Percentiles rank a stretch among this genome's conserved stretches.
phyloP scores from a whole-genome alignment of 768 basidiomycete genomes.

The Lactarius evosmus region DNA sequence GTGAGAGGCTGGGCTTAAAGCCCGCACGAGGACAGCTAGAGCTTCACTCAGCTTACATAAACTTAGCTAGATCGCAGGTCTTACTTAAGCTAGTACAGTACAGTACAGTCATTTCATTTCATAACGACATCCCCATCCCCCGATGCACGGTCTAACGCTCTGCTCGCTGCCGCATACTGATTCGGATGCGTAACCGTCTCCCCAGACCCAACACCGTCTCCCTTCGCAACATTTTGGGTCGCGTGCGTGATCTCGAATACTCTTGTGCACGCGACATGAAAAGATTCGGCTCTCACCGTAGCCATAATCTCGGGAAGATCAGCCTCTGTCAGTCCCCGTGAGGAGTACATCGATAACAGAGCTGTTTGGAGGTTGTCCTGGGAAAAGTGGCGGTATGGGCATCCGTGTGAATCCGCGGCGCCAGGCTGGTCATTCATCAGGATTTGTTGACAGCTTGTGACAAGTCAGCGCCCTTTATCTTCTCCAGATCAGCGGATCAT shows the following conservation, averaged over 20 bases:
- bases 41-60: conserved; percentile 14
- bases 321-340: conserved; percentile 56
- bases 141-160: conserved; percentile 54
- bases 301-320: conserved; percentile 83
- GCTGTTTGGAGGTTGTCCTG: conserved; percentile 77
- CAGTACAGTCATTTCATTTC: conserved; percentile 20
- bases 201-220: conserved; percentile 81
- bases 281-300: conserved; percentile 75
- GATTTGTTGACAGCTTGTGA: conserved; percentile 81
- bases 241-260: conserved; percentile 94
- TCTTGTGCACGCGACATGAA: conserved; percentile 94
- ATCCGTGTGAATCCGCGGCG: conserved; percentile 72
- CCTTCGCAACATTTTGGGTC: conserved; percentile 69
- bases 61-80: not conserved
- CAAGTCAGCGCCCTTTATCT: not conserved
- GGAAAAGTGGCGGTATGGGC: conserved; percentile 90
- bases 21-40: not conserved
- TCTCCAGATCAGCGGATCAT: not conserved
- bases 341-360: conserved; percentile 64
- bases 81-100: not conserved
- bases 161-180: conserved; percentile 74
- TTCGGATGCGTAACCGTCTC: conserved; percentile 96
- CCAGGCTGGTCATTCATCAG: conserved; percentile 66
- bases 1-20: conserved; percentile 5
- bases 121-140: conserved; percentile 39